Base-by-base conservation (phyloP, 2,329 filamentous ascomycete species). In the Paecilomyces variotii region DNA sequence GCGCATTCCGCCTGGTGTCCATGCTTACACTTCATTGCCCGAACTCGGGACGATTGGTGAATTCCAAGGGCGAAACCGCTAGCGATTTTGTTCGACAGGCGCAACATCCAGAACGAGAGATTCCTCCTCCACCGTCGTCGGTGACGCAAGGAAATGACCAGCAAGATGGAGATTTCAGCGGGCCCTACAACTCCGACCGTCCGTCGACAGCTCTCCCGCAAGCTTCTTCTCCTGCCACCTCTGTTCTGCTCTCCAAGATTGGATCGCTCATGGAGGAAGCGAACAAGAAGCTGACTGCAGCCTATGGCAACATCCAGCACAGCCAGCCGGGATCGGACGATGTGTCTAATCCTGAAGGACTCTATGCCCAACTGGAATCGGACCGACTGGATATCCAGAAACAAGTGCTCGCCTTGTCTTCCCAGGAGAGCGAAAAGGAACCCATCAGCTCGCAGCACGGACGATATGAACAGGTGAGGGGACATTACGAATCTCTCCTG, bases 21-120 rank as follows among this genome's bases (percentile, higher is more conserved):
- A 78, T 76, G 80, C 87, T 78, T 74, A 91, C 78, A 74, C 92
- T 71, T 34, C 87, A 93, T 55, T 91, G 92, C 60, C 92, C 92
- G 2, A 74, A 78, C 35, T 85, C 87, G 2, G 89, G 91, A 0
- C 87, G 96, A 67, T 87, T 97, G 57, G 81, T 85, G 24, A 99
- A 97, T 71, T 80, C 85, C 56, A 85, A 90, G 58, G 90, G 91
- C 28, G 82, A 96, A 62, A 89, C 90, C 0, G 91, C 91, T 10
- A 90, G 96, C 67, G 88, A 93, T 63, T 80, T 96, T 56, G 91
- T 96, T 65, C 87, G 89, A 69, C 78, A 81, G 56, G 76, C 84
- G 39, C 94, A 96, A 81, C 85, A 79, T 61, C 76, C 80, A 56
- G 85, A 88, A 61, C 83, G 87, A 55, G 84, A 87, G 57, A 79